Conservation (phyloP, 495 filamentous ascomycete species). For the Bombardia bombarda region DNA sequence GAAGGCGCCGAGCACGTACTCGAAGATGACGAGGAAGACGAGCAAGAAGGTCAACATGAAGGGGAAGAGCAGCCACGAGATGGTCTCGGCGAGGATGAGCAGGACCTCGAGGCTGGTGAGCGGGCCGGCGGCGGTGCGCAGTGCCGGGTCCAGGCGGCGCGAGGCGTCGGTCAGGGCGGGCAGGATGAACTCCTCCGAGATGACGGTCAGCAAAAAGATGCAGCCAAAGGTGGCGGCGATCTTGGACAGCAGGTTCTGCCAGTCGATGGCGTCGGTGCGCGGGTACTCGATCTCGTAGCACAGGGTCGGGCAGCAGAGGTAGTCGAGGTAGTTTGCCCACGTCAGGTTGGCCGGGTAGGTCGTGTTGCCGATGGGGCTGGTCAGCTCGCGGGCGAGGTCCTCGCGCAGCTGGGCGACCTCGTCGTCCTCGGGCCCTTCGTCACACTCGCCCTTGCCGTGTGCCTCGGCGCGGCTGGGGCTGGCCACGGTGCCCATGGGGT, state of each 20-base stretch:
- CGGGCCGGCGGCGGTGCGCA: conserved; percentile 21
- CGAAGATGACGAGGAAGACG: conserved; percentile 95
- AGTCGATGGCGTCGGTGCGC: conserved; percentile 61
- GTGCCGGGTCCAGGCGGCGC: conserved; percentile 45
- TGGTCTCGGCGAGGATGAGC: conserved; percentile 83
- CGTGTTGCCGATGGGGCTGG: conserved; percentile 77
- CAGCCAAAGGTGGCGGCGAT: conserved; percentile 88
- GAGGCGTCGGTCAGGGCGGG: conserved; percentile 78
- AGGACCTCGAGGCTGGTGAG: conserved; percentile 54
- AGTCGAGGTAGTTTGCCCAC: conserved; percentile 74
- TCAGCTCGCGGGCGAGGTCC: conserved; percentile 82
- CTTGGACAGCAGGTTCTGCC: conserved; percentile 80
- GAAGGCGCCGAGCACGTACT: conserved; percentile 91
- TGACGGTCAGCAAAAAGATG: conserved; percentile 88
- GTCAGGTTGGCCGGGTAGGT: conserved; percentile 90
- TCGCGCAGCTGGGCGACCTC: conserved; percentile 64
- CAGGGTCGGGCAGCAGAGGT: conserved; percentile 83
- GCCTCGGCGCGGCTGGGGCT: conserved; percentile 30
- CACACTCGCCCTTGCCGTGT: conserved; percentile 32
- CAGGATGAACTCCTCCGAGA: conserved; percentile 91
- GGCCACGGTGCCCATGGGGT: conserved; percentile 36
- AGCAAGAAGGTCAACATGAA: conserved; percentile 96
- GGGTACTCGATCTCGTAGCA: conserved; percentile 99
- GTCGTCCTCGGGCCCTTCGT: conserved; percentile 38
- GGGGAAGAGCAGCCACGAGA: conserved; percentile 87